Base-by-base conservation (phyloP, 129 eudicot genomes). In the Flaveria linearis region DNA sequence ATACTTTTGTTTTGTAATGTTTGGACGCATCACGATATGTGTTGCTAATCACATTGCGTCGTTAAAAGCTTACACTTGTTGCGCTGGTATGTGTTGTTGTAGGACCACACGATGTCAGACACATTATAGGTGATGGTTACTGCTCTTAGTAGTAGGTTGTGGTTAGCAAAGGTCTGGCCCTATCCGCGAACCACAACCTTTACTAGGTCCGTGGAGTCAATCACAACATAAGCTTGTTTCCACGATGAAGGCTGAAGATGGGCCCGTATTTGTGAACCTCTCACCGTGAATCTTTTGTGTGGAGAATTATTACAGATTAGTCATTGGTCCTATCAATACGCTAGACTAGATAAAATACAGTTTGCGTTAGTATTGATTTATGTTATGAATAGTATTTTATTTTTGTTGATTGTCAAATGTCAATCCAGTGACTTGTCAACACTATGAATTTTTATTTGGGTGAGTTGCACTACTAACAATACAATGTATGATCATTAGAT, bases 131-230 rank as follows among this genome's bases (percentile, higher is more conserved):
- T 64, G n/a, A 64, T 33, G 25, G 42, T n/a, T 12, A 76, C 23
- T 2, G 53, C 80, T 17, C 73, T 49, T 16, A 64, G 0, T 0
- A 73, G 52, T 7, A 73, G 66, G 2, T 3, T 76, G 1, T 84
- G 87, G 78, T 75, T 79, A 9, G 78, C 50, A 30, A 75, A 84
- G 17, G 64, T 75, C 23, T 25, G 36, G 71, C 75, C 87, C 0
- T 61, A 75, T 1, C 73, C 76, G 53, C 76, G 78, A 15, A 72
- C 65, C 49, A 43, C 47, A 1, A 71, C 75, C 69, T 58, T 69
- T 9, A 43, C 84, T 12, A 63, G 75, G 22, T 60, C 75, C 20
- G 65, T 55, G 66, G 49, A 30, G 14, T 82, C 75, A 28, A 78
- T 75, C 12, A 83, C 81, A 0, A 74, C 81, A 23, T 75, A 50